A percentile compares a stretch with the other conserved stretches of the same genome.
These are phyloP conservation scores for Bruguiera sexangula DNA, from an alignment of 345 rosid genomes.

Conservation along the genomic window DNA sequence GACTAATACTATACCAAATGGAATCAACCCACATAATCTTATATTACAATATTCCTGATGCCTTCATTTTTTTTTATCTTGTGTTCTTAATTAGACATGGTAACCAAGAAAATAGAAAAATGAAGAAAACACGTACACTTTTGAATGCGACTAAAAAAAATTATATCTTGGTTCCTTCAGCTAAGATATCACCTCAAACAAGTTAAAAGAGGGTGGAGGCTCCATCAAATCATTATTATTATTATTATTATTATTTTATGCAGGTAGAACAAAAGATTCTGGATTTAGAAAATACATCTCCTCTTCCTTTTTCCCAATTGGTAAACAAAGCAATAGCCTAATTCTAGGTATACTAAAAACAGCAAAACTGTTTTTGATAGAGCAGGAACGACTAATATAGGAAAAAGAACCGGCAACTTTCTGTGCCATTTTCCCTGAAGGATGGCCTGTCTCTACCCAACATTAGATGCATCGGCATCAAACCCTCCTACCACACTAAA, in stretches of 20 bases:
- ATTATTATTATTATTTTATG: not conserved
- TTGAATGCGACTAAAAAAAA: not conserved
- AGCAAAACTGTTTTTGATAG: slow-evolving; percentile 21
- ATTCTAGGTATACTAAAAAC: slow-evolving; percentile 1
- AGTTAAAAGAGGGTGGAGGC: not conserved
- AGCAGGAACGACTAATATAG: slow-evolving; percentile 23
- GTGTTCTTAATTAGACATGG: not conserved
- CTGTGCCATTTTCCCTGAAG: slow-evolving; percentile 13
- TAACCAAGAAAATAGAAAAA: not conserved
- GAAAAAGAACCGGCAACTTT: slow-evolving; percentile 24
- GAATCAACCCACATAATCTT: not conserved
- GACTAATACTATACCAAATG: not conserved
- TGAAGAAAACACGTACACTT: not conserved
- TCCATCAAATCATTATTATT: slow-evolving; percentile 9
- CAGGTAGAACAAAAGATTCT: slow-evolving; percentile 1
- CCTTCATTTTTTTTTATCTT: not conserved
- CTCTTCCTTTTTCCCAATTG: not conserved
- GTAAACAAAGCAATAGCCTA: slow-evolving; percentile 19
- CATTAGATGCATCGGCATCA: slow-evolving; percentile 21
- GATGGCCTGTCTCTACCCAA: slow-evolving; percentile 13
- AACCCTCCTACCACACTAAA: slow-evolving; percentile 15
- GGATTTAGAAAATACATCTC: not conserved
- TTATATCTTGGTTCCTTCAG: not conserved
- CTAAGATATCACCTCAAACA: not conserved
- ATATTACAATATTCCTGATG: not conserved